Conservation (phyloP, 2,329 filamentous ascomycete genomes). For the Chalara sp. region DNA sequence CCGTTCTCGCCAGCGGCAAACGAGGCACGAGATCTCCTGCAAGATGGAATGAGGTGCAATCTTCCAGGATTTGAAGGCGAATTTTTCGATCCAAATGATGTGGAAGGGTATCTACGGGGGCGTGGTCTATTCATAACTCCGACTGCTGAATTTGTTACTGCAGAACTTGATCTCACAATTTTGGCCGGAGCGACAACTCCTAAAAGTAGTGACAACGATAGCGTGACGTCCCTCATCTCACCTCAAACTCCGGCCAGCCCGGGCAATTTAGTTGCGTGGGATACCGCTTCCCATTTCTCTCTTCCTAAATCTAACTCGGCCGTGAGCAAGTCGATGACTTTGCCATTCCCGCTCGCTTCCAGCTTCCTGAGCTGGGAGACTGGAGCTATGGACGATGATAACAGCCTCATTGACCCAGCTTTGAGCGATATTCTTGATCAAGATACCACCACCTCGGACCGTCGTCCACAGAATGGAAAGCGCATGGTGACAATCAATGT, state of each 20-base stretch:
- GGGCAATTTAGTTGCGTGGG: neutral
- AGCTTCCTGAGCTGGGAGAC: slow-evolving; percentile 8
- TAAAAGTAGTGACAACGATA: slow-evolving; percentile 11
- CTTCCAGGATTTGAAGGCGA: slow-evolving; percentile 62
- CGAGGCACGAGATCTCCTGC: slow-evolving; percentile 36
- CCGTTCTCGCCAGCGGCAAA: slow-evolving; percentile 39
- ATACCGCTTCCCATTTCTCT: neutral
- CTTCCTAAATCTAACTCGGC: neutral
- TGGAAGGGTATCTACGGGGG: slow-evolving; percentile 64
- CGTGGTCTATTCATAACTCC: slow-evolving; percentile 57
- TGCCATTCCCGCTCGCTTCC: slow-evolving; percentile 17
- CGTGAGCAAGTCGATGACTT: slow-evolving; percentile 3
- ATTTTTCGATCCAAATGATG: slow-evolving; percentile 72
- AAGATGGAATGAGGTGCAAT: slow-evolving; percentile 42
- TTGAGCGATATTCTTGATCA: slow-evolving; percentile 10
- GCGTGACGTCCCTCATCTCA: slow-evolving; percentile 5
- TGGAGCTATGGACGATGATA: slow-evolving; percentile 3
- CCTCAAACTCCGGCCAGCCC: slow-evolving; percentile 19
- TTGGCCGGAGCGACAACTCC: slow-evolving; percentile 9
- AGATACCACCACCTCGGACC: neutral
- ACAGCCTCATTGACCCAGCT: slow-evolving; percentile 13
- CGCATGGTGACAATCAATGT: slow-evolving; percentile 24
- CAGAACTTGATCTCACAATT: slow-evolving; percentile 40
- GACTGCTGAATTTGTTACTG: slow-evolving; percentile 51
- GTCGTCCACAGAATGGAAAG: slow-evolving; percentile 9